Percentiles rank a stretch among this genome's conserved stretches.
phyloP scores from a whole-genome alignment of 495 filamentous ascomycete species.

The Aspergillus conjunctus region DNA sequence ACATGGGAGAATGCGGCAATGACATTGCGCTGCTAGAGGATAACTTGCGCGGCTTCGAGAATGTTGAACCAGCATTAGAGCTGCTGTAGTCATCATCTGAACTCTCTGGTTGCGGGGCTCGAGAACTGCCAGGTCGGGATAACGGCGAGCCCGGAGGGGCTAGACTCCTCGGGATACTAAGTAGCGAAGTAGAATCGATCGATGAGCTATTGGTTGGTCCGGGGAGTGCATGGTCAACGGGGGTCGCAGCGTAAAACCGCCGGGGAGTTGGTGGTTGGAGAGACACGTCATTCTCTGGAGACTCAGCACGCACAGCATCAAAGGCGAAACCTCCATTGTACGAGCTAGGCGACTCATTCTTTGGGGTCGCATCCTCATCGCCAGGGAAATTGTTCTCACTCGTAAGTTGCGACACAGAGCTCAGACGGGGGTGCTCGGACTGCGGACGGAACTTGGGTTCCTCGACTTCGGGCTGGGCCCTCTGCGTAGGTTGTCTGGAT shows the following conservation, averaged over 20 bases:
- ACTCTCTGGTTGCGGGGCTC: conserved; percentile 59
- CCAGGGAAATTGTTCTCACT: conserved; percentile 43
- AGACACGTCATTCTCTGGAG: conserved; percentile 48
- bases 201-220: conserved; percentile 41
- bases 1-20: conserved; percentile 63
- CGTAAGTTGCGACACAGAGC: conserved; percentile 56
- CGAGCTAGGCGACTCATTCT: conserved; percentile 28
- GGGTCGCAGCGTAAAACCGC: conserved; percentile 28
- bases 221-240: conserved; percentile 8
- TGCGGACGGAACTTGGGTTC: conserved; percentile 63
- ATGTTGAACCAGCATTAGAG: conserved; percentile 54
- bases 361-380: conserved; percentile 39
- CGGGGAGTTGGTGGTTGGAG: conserved; percentile 23
- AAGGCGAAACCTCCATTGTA: conserved; percentile 39
- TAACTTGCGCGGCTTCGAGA: conserved; percentile 58
- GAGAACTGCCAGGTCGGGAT: conserved; percentile 57
- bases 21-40: conserved; percentile 68
- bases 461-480: conserved; percentile 58
- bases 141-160: conserved; percentile 61
- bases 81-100: conserved; percentile 64
- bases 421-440: conserved; percentile 75
- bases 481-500: conserved; percentile 43
- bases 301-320: conserved; percentile 47
- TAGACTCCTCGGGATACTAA: conserved; percentile 49
- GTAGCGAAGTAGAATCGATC: conserved; percentile 49